phyloP scores from a whole-genome alignment of 2,329 filamentous ascomycete genomes.

The Cercospora citrullina region DNA sequence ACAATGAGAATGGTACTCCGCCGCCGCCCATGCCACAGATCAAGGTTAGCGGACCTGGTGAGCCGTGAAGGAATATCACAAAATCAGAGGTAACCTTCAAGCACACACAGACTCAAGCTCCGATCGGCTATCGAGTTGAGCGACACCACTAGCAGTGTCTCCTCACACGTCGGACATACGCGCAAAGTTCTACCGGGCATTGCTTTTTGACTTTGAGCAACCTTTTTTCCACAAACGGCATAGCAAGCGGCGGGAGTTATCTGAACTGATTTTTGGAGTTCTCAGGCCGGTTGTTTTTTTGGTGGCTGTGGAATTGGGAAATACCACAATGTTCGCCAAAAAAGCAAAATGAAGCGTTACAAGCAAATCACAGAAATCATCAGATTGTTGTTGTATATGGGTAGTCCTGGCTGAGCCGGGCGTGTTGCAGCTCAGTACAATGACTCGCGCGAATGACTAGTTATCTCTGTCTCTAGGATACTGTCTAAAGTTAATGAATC shows the following conservation, averaged over 20 bases:
- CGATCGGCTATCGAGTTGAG: conserved; percentile 10
- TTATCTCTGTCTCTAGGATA: neutral
- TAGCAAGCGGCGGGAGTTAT: neutral
- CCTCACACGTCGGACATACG: neutral
- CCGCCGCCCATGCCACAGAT: conserved; percentile 42
- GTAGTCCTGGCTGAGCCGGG: neutral
- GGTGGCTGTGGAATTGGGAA: neutral
- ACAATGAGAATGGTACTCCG: conserved; percentile 37
- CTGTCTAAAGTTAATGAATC: neutral
- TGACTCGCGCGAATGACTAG: neutral
- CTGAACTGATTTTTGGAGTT: neutral
- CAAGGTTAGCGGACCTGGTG: conserved; percentile 43
- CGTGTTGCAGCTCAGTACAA: neutral
- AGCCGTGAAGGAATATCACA: conserved; percentile 32
- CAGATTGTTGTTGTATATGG: neutral
- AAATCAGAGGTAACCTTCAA: conserved; percentile 7
- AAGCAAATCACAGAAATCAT: neutral
- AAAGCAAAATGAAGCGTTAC: neutral
- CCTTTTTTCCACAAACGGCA: neutral
- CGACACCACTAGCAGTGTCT: conserved; percentile 9
- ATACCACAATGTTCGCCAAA: neutral
- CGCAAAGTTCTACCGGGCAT: neutral
- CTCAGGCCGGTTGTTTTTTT: neutral
- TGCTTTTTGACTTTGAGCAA: neutral
- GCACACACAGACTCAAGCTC: conserved; percentile 2